These are phyloP conservation scores for Teratosphaeria viscida DNA, from an alignment of 2,329 filamentous ascomycete genomes.

Conservation along the genomic window DNA sequence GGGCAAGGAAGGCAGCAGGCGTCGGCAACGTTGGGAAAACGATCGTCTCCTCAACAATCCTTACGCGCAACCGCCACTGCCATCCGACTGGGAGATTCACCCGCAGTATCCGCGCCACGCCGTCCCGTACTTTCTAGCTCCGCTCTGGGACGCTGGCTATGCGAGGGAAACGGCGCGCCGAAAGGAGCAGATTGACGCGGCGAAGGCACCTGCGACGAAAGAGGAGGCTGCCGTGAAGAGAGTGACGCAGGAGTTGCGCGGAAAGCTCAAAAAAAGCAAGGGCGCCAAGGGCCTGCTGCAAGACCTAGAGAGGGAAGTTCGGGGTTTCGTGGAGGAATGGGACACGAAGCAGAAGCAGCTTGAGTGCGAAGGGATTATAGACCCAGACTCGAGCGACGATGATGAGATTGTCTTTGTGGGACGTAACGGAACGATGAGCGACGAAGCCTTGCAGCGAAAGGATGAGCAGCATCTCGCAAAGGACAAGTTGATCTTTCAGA, in stretches of 20 bases:
- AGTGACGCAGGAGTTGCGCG: slow-evolving; percentile 70
- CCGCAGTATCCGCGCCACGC: slow-evolving; percentile 69
- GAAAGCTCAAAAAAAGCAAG: slow-evolving; percentile 67
- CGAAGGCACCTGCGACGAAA: slow-evolving; percentile 39
- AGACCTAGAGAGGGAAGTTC: slow-evolving; percentile 73
- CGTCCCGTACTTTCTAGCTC: slow-evolving; percentile 82
- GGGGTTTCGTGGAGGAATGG: slow-evolving; percentile 59
- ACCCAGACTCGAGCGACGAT: slow-evolving; percentile 47
- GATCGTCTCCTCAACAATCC: slow-evolving; percentile 82
- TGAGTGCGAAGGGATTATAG: slow-evolving; percentile 36
- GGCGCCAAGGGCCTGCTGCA: slow-evolving; percentile 72
- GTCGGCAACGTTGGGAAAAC: slow-evolving; percentile 89
- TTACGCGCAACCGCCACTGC: slow-evolving; percentile 69
- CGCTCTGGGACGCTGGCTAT: slow-evolving; percentile 62
- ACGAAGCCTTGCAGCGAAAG: slow-evolving; percentile 45
- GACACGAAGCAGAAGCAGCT: slow-evolving; percentile 39
- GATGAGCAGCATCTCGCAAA: slow-evolving; percentile 43
- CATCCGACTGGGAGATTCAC: slow-evolving; percentile 70
- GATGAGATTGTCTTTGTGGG: slow-evolving; percentile 91
- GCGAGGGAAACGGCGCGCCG: slow-evolving; percentile 21
- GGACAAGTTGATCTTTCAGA: slow-evolving; percentile 71
- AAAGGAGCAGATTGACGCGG: slow-evolving; percentile 34
- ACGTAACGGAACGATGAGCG: slow-evolving; percentile 51
- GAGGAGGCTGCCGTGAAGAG: slow-evolving; percentile 36
- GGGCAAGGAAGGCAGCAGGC: slow-evolving; percentile 81